Evolutionary conservation across 306 rosid genomes (phyloP).

Genomic region (Castanopsis chinensis): DNA sequence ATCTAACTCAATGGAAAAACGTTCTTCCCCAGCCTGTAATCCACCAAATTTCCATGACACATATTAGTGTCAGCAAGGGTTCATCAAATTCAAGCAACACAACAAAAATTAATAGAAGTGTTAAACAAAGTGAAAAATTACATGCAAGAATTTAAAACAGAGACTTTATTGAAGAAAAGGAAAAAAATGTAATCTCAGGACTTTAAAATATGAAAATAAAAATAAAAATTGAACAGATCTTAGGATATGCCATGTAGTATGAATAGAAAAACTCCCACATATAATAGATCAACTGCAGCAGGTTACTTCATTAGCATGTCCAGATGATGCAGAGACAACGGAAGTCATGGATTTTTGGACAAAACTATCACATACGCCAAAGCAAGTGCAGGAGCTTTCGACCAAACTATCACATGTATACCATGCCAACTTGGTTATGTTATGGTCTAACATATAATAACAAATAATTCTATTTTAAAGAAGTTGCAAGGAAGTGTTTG

Average conservation of each 20-base stretch:
- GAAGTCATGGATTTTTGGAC: background rate
- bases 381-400: background rate
- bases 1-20: slow-evolving; percentile 81
- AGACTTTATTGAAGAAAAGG: no score
- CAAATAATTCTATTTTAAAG: background rate
- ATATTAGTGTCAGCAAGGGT: background rate
- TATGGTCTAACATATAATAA: background rate
- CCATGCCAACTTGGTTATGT: background rate
- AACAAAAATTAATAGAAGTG: background rate
- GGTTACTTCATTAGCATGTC: background rate
- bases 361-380: background rate
- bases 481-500: background rate
- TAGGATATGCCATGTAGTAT: background rate
- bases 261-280: background rate
- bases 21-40: slow-evolving; percentile 90
- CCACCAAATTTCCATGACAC: slow-evolving; percentile 1
- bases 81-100: background rate
- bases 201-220: no score
- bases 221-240: background rate
- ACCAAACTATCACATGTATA: background rate
- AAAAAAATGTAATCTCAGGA: no score
- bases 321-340: background rate
- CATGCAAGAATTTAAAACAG: background rate
- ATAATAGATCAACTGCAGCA: background rate
- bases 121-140: background rate